phyloP scores from a whole-genome alignment of 2,329 filamentous ascomycete species.

The Pseudocercospora macadamiae region DNA sequence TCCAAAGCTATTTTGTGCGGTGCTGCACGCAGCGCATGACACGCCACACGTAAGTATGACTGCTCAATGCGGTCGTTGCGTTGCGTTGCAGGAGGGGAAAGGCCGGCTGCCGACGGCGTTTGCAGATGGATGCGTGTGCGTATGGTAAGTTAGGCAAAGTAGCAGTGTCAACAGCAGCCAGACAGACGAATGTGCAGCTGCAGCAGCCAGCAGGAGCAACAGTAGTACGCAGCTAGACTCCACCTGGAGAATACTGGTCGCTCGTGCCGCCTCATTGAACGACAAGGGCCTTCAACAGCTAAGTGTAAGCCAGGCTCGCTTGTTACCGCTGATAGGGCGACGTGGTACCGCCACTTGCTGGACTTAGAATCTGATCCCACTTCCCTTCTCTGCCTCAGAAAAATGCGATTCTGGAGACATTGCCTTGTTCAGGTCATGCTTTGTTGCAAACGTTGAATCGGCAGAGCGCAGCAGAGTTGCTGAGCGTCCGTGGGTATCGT shows the following conservation, averaged over 20 bases:
- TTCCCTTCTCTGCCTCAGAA: not conserved
- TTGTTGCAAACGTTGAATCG: not conserved
- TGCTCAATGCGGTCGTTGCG: not conserved
- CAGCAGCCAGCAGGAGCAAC: not conserved
- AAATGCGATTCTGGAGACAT: not conserved
- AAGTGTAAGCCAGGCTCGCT: not conserved
- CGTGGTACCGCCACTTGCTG: not conserved
- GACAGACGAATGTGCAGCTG: not conserved
- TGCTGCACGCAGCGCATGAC: not conserved
- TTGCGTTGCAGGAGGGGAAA: not conserved
- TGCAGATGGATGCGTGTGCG: not conserved
- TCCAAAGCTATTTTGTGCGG: not conserved
- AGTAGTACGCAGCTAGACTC: too few relatives aligned
- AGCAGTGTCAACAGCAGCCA: not conserved
- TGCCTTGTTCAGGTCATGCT: slow-evolving; percentile 3
- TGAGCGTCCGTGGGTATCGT: not conserved
- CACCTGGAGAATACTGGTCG: not conserved
- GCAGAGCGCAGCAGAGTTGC: too few relatives aligned
- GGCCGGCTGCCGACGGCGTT: not conserved
- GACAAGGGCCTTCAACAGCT: not conserved
- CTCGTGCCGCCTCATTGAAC: not conserved
- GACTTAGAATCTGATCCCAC: not conserved
- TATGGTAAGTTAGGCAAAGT: not conserved
- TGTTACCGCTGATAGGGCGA: not conserved
- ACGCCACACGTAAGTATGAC: not conserved